Evolutionary conservation across 1,284 basidiomycete species (phyloP).

Genomic region (Puccinia sorghi): DNA sequence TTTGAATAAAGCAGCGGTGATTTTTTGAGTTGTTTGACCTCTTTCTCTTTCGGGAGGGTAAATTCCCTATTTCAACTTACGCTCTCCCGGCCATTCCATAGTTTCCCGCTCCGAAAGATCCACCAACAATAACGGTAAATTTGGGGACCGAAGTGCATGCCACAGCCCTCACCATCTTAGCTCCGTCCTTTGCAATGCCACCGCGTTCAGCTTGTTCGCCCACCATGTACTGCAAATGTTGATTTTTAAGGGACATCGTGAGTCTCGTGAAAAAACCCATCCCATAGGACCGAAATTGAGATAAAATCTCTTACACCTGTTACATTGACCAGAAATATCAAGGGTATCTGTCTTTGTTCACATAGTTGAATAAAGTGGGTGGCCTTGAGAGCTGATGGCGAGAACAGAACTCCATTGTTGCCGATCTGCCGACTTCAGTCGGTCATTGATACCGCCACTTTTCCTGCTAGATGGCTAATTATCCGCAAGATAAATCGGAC

Average conservation of each 20-base stretch:
- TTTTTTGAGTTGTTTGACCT: conserved; percentile 61
- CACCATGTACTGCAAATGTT: conserved; percentile 52
- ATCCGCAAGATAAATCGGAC: neutral
- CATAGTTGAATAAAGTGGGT: conserved; percentile 94
- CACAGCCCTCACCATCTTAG: conserved; percentile 96
- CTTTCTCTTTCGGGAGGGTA: conserved; percentile 37
- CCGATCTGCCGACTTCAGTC: conserved; percentile 63
- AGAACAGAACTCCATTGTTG: conserved; percentile 92
- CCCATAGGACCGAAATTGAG: neutral
- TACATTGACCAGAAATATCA: conserved; percentile 91
- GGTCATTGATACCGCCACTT: neutral
- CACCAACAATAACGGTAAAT: conserved; percentile 89
- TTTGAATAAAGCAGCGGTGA: neutral
- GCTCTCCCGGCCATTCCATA: conserved; percentile 67
- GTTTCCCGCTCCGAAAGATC: conserved; percentile 91
- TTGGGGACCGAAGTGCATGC: conserved; percentile 93
- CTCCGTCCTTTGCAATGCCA: conserved; percentile 96
- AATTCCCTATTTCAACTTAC: conserved; percentile 32
- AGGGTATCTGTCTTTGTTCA: conserved; percentile 82
- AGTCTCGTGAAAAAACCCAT: neutral
- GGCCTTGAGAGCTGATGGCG: conserved; percentile 86
- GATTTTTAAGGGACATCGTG: neutral
- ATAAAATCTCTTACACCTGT: conserved; percentile 61
- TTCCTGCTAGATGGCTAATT: neutral
- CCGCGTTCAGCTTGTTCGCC: conserved; percentile 81